phyloP scores from a whole-genome alignment of 371 early-diverging fungal species.

The Massospora cicadina region DNA sequence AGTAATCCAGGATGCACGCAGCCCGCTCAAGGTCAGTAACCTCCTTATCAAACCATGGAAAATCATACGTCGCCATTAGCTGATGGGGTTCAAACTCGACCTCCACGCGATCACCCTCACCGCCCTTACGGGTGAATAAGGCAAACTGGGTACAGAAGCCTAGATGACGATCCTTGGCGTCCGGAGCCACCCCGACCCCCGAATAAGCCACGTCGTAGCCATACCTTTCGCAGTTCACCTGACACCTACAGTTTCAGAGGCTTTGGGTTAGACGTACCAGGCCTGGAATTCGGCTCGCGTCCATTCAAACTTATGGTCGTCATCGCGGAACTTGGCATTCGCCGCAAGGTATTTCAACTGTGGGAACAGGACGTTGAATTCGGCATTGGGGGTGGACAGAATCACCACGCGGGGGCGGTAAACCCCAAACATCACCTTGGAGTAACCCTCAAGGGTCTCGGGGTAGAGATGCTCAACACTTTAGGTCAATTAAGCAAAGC shows the following conservation, averaged over 20 bases:
- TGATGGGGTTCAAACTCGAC: background rate
- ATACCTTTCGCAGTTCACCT: constrained; percentile 29
- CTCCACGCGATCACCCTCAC: background rate
- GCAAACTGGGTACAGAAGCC: constrained; percentile 74
- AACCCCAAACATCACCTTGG: constrained; percentile 34
- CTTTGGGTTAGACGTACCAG: constrained; percentile 30
- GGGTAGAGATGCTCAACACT: constrained; percentile 38
- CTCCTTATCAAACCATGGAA: background rate
- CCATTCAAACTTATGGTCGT: constrained; percentile 91
- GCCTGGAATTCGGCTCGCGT: constrained; percentile 56
- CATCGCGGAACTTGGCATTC: constrained; percentile 42
- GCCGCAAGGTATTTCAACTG: constrained; percentile 52
- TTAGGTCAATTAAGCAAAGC: background rate
- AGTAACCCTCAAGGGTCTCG: constrained; percentile 28
- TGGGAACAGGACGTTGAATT: constrained; percentile 74
- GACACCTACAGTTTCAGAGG: constrained; percentile 25
- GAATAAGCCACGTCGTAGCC: constrained; percentile 40
- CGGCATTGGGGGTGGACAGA: constrained; percentile 67
- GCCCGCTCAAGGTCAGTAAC: background rate
- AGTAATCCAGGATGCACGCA: background rate
- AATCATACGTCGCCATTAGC: background rate
- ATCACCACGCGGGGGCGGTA: constrained; percentile 45
- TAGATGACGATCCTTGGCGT: constrained; percentile 19
- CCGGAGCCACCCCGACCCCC: constrained; percentile 42
- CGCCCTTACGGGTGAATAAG: constrained; percentile 22